phyloP scores from a whole-genome alignment of 139 green algal species.

The Asterochloris erici region DNA sequence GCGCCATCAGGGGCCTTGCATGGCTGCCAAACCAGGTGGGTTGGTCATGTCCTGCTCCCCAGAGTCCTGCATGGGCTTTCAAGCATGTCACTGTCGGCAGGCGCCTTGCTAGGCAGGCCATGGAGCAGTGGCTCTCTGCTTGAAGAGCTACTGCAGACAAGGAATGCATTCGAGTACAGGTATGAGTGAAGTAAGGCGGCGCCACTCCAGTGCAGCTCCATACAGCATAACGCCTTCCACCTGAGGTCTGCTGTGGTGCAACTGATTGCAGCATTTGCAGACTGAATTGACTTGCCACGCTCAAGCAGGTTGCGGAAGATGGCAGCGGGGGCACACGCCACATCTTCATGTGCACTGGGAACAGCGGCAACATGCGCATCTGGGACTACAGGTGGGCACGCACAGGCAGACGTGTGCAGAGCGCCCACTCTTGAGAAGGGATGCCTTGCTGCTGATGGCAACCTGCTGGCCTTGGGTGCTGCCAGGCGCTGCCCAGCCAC shows the following conservation, averaged over 20 bases:
- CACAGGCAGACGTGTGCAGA: background rate
- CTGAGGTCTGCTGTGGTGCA: too few relatives aligned
- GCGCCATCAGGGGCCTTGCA: background rate
- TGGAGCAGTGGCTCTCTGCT: background rate
- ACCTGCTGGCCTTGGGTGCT: background rate
- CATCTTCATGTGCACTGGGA: slow-evolving; percentile 13
- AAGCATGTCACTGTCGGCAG: too few relatives aligned
- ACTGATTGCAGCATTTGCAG: background rate
- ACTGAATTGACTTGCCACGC: background rate
- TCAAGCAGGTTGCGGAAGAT: slow-evolving; percentile 6
- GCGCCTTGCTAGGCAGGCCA: background rate
- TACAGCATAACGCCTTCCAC: background rate
- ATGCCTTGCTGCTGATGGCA: background rate
- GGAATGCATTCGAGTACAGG: background rate
- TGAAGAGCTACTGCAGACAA: background rate
- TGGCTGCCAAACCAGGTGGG: slow-evolving; percentile 12
- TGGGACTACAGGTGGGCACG: slow-evolving; percentile 12
- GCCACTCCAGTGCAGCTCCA: background rate
- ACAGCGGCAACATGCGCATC: slow-evolving; percentile 3
- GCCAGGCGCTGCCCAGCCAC: background rate
- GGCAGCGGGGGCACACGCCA: background rate
- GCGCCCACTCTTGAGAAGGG: background rate
- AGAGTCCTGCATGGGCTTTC: background rate
- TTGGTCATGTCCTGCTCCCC: background rate
- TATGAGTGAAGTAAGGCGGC: background rate